These are phyloP conservation scores for Metarhizium brunneum DNA, from an alignment of 2,329 filamentous ascomycete genomes.

Conservation along the genomic window DNA sequence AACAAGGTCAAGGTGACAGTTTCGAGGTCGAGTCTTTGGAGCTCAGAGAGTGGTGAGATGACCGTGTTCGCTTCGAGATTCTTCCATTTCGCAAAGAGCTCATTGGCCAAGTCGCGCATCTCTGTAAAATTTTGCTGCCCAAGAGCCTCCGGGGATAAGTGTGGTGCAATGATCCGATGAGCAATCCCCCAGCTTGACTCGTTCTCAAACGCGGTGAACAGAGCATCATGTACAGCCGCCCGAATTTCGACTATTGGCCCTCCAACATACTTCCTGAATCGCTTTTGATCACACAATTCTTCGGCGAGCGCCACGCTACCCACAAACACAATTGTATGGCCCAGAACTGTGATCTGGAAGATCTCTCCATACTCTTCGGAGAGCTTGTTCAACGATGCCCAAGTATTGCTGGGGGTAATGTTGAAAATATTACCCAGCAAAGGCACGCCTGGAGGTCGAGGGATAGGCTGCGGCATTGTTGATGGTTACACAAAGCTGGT, in stretches of 20 bases:
- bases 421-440: conserved; percentile 28
- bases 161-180: conserved; percentile 42
- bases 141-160: conserved; percentile 25
- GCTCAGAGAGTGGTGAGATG: conserved; percentile 36
- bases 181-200: conserved; percentile 40
- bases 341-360: conserved; percentile 27
- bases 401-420: conserved; percentile 25
- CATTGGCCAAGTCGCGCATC: conserved; percentile 37
- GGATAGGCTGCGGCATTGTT: conserved; percentile 25
- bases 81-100: conserved; percentile 42
- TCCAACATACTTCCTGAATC: conserved; percentile 45
- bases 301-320: conserved; percentile 37
- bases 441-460: conserved; percentile 24
- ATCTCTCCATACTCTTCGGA: conserved; percentile 27
- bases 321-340: conserved; percentile 30
- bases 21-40: conserved; percentile 46
- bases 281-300: conserved; percentile 42
- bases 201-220: conserved; percentile 43
- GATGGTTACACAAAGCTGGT: not conserved
- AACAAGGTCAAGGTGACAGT: conserved; percentile 40
- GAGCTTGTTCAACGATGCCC: conserved; percentile 26
- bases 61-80: conserved; percentile 20
- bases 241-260: conserved; percentile 44
- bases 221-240: conserved; percentile 36
- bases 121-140: conserved; percentile 29